Base-by-base conservation (phyloP, 257 asterid genomes). In the Paulownia fortunei region DNA sequence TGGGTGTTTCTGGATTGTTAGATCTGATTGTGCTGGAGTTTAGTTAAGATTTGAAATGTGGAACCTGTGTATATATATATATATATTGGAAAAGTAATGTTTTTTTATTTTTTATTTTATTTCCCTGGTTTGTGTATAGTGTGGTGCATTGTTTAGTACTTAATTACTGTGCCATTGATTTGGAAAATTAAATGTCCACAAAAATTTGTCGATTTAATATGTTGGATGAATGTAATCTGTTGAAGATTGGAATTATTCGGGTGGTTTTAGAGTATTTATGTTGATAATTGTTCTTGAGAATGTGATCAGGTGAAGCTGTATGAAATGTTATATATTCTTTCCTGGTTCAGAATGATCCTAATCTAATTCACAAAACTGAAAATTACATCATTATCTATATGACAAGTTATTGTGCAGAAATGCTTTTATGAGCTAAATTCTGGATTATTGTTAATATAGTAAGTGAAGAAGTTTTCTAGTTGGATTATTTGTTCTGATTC, bases 21-120 rank as follows among this genome's bases (percentile, higher is more conserved):
- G 89, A 87, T 89, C 86, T 80, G 84, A 32, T 80, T 46, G 60
- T 58, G 55, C 18, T 64, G 71, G 60, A 61, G 15, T 59, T 75
- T 72, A 26, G 72, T 64, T 52, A 61, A 77, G 62, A 74, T 60
- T 69, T 41, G 62, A 24, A 34, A 51, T 47, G 15, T 39, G 61
- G 52, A 63, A 59, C 18, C 27, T 34, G 41, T n/a, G n/a, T n/a
- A n/a, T n/a, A n/a, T n/a, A n/a, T n/a, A n/a, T n/a, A n/a, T n/a
- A n/a, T n/a, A n/a, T n/a, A n/a, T n/a, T n/a, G n/a, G n/a, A n/a
- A n/a, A n/a, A n/a, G n/a, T n/a, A n/a, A n/a, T n/a, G n/a, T n/a
- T 46, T 3, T 46, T 6, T 8, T 46, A 2, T 46, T 8, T 46
- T 8, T 52, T 0, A 16, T 2, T 16, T 6, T 16, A 16, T 2